phyloP scores from a whole-genome alignment of 768 basidiomycete genomes.

The Termitomyces heimii region DNA sequence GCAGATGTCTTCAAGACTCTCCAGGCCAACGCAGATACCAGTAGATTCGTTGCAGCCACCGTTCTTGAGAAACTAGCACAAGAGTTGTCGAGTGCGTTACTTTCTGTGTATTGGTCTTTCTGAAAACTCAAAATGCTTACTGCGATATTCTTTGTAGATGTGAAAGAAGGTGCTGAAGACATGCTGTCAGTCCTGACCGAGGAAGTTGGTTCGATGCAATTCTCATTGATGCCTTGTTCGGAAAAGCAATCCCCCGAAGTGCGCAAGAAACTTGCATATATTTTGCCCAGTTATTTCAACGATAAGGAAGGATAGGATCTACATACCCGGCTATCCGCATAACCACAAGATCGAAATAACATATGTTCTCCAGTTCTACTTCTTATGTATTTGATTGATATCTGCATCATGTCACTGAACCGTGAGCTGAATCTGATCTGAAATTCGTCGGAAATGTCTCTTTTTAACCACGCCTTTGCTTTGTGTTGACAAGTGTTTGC shows the following conservation, averaged over 20 bases:
- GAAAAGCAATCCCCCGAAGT: constrained; percentile 52
- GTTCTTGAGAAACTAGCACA: constrained; percentile 57
- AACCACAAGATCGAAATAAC: neutral
- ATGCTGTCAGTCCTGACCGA: constrained; percentile 44
- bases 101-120: neutral
- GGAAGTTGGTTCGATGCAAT: constrained; percentile 79
- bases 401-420: neutral
- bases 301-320: constrained; percentile 1
- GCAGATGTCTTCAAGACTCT: constrained; percentile 90
- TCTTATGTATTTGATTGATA: constrained; percentile 1
- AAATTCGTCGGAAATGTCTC: too few species aligned
- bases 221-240: constrained; percentile 73
- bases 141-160: neutral
- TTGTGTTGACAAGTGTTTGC: neutral
- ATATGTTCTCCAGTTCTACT: neutral
- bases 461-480: neutral
- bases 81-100: neutral
- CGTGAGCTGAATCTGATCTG: neutral
- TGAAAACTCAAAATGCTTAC: neutral
- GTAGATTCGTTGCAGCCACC: constrained; percentile 65
- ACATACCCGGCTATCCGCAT: neutral
- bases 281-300: constrained; percentile 6
- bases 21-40: constrained; percentile 79
- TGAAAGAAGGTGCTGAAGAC: constrained; percentile 16
- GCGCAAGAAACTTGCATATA: constrained; percentile 47